Evolutionary conservation across 2,329 filamentous ascomycete genomes (phyloP), one percentile per base, ranked within the genome.

Genomic region (Knufia fluminis): DNA sequence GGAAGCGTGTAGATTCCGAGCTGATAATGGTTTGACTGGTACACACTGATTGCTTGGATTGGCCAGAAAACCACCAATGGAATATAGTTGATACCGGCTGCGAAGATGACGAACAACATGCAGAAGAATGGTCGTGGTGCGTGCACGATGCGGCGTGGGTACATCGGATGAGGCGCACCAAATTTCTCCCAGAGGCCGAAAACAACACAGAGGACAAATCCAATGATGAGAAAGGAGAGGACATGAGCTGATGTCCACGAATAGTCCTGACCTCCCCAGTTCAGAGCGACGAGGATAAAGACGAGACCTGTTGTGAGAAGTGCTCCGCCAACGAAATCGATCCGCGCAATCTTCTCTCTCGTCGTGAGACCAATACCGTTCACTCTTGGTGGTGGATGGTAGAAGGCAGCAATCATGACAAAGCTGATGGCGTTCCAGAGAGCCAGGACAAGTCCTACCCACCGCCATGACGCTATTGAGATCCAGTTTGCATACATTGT

Each of bases 391-490:
- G 75, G 76, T 17, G 75, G 75, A 52, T 69, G 68, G 61, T 78
- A 79, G 61, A 75, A 77, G 48, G 75, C 56, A 4, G 68, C 62
- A 1, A 73, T 72, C 24, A 78, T 61, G 3, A 75, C 52, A 26
- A 81, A 65, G 4, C 74, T 76, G 39, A 76, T 57, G 23, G 72
- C 67, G 8, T 71, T 67, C 73, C 76, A 80, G 16, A 74, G 57
- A 2, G 68, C 72, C 16, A 74, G 71, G 10, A 80, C 61, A 6
- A 77, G 60, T 3, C 76, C 76, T 20, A 77, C 68, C 53, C 71
- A 79, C 48, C 78, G 65, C 78, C 78, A 81, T 39, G 60, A 67
- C n/a, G 69, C 65, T 35, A 26, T 19, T 9, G 50, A 22, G 16
- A 52, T 49, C 36, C 22, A 43, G 17, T 52, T 40, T 19, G 33